Conservation (phyloP, 768 basidiomycete genomes). For the Amanita inopinata region DNA sequence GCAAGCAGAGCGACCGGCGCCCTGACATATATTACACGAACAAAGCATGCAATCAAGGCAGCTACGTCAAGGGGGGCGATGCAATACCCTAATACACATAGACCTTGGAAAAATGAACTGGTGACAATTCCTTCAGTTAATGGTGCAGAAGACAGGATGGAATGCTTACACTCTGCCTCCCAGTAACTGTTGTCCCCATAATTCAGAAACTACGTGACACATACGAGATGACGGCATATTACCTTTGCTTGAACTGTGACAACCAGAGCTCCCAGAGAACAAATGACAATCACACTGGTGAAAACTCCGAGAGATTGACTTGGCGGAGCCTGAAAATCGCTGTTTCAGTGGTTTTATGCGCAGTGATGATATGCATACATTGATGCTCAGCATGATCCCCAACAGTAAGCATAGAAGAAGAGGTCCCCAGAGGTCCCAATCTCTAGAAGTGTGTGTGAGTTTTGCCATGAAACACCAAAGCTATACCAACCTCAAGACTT, state of each 20-base stretch:
- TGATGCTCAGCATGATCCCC: slow-evolving; percentile 78
- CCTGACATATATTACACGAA: slow-evolving; percentile 78
- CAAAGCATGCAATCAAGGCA: slow-evolving; percentile 78
- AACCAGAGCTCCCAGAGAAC: slow-evolving; percentile 80
- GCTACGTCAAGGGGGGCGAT: slow-evolving; percentile 89
- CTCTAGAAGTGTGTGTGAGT: slow-evolving; percentile 35
- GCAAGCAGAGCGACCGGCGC: slow-evolving; percentile 78
- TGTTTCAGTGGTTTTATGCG: neutral
- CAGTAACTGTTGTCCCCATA: slow-evolving; percentile 40
- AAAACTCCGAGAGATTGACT: slow-evolving; percentile 83
- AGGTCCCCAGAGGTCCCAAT: slow-evolving; percentile 99
- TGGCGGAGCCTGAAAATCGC: slow-evolving; percentile 76
- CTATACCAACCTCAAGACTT: slow-evolving; percentile 60
- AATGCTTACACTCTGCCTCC: slow-evolving; percentile 72
- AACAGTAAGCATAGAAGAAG: slow-evolving; percentile 73
- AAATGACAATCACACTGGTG: slow-evolving; percentile 88
- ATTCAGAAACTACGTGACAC: slow-evolving; percentile 3
- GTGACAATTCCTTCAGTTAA: neutral
- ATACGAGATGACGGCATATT: slow-evolving; percentile 10
- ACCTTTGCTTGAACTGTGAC: slow-evolving; percentile 97
- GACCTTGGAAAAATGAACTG: slow-evolving; percentile 92
- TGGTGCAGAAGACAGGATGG: neutral
- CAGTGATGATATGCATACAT: slow-evolving; percentile 45
- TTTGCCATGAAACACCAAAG: neutral
- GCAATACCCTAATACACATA: slow-evolving; percentile 93